Evolutionary conservation across 306 rosid genomes (phyloP), one percentile per base, ranked within the genome.

Genomic region (Sphenostylis stenocarpa): DNA sequence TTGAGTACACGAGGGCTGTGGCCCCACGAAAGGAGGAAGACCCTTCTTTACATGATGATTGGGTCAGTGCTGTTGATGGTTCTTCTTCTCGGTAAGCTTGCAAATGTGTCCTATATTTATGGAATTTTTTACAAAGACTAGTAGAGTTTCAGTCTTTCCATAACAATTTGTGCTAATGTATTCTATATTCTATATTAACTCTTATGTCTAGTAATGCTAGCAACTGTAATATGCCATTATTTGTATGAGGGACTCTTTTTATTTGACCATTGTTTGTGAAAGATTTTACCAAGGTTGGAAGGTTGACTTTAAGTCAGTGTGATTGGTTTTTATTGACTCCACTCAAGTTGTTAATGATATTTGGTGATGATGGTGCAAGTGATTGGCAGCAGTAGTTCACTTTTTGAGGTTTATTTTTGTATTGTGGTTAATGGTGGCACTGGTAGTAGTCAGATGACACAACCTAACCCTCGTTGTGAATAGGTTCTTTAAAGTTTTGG

Each of bases 21-120:
- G 93, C 87, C 49, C 99, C 99, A 5, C 86, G 97, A 17, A 90
- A 81, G 83, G 92, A 92, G 80, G 97, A 90, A 80, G 93, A 87
- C 64, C 97, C 97, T 72, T 88, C 89, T 69, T 74, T 88, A 28
- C 99, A 95, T 31, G 90, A 92, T 86, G 99, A 95, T 39, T 95
- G 99, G 97, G 99, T 95, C 82, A 88, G 97, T 84, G 96, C 97
- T 51, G 87, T 92, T 80, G 97, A 92, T 81, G 99, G 97, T 80
- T 89, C 97, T 81, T 78, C 80, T 88, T 78, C 99, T 38, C 52
- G 96, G 99, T 95, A 85, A 84, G 88, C 51, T 53, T 84, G 49
- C 64, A 29, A 77, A 56, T 81, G 5, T 67, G 39, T 72, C 20
- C 12, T 51, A 8, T 28, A 33, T 65, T 49, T 51, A 56, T 62